Conservation (phyloP, 2,329 filamentous ascomycete genomes). For the Colletotrichum endophyticum region DNA sequence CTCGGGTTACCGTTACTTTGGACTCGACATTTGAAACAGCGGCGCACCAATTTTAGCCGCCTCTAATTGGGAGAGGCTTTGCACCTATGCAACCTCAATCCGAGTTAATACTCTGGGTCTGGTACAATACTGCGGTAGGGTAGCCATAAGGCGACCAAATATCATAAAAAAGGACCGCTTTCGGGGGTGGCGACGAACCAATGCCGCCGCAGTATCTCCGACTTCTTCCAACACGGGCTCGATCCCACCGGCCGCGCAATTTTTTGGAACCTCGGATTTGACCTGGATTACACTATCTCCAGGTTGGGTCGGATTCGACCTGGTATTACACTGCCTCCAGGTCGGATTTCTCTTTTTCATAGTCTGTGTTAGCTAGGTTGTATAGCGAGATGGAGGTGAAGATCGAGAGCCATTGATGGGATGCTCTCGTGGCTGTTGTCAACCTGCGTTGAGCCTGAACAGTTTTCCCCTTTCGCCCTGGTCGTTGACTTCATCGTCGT, state of each 20-base stretch:
- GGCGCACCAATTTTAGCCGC: constrained; percentile 2
- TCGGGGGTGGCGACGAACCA: background rate
- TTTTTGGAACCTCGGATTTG: background rate
- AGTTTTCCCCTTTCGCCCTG: background rate
- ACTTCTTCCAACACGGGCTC: background rate
- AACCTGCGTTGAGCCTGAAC: background rate
- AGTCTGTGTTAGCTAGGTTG: background rate
- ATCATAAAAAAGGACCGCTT: background rate
- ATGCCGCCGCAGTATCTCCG: background rate
- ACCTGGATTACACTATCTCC: background rate
- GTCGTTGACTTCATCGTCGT: background rate
- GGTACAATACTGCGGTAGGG: background rate
- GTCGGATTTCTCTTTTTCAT: background rate
- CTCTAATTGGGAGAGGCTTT: background rate
- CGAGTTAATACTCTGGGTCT: background rate
- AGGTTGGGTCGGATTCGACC: background rate
- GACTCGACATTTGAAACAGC: constrained; percentile 15
- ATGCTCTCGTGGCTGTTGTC: background rate
- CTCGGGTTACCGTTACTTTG: constrained; percentile 7
- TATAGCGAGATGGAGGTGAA: background rate
- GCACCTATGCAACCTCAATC: background rate
- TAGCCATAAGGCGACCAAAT: background rate
- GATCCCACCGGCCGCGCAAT: background rate
- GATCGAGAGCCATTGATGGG: background rate
- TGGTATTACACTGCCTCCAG: background rate